These are phyloP conservation scores for Thelonectria rubi DNA, from an alignment of 2,329 filamentous ascomycete genomes.

Conservation along the genomic window DNA sequence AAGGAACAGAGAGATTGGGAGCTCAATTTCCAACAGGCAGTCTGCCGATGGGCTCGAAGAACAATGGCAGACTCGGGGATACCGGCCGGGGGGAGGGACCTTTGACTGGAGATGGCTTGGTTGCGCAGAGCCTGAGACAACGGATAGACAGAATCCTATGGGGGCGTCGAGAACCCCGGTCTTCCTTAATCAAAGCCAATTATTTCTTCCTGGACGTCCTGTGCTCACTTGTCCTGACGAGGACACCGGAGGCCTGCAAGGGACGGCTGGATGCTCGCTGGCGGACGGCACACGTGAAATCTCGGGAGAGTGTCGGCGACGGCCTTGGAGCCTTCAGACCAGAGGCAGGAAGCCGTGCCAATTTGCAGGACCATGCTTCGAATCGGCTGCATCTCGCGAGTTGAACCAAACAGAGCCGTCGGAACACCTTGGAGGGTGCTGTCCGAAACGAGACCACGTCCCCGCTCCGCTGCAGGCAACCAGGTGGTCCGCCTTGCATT, in stretches of 20 bases:
- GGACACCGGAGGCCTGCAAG: constrained; percentile 31
- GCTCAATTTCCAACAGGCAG: constrained; percentile 35
- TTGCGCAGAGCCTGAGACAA: constrained; percentile 57
- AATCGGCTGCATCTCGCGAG: constrained; percentile 39
- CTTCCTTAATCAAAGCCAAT: constrained; percentile 35
- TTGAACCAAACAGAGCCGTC: constrained; percentile 42
- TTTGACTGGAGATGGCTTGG: constrained; percentile 44
- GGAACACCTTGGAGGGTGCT: constrained; percentile 27
- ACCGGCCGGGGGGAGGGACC: constrained; percentile 40
- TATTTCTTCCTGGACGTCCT: constrained; percentile 25
- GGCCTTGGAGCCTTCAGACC: constrained; percentile 31
- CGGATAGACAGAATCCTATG: constrained; percentile 50
- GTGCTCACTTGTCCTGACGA: constrained; percentile 25
- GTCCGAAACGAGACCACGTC: constrained; percentile 34
- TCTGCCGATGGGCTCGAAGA: constrained; percentile 38
- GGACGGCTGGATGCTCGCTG: constrained; percentile 21
- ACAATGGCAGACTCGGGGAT: constrained; percentile 42
- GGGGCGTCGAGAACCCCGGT: constrained; percentile 45
- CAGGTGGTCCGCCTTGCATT: constrained; percentile 22
- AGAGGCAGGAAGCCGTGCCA: constrained; percentile 45
- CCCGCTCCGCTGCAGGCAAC: constrained; percentile 31
- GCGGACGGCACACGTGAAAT: constrained; percentile 29
- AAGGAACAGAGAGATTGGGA: constrained; percentile 26
- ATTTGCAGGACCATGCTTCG: constrained; percentile 39
- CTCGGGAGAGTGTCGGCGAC: constrained; percentile 21